These are phyloP conservation scores for Lantana camara DNA, from an alignment of 257 asterid species.

Conservation along the genomic window DNA sequence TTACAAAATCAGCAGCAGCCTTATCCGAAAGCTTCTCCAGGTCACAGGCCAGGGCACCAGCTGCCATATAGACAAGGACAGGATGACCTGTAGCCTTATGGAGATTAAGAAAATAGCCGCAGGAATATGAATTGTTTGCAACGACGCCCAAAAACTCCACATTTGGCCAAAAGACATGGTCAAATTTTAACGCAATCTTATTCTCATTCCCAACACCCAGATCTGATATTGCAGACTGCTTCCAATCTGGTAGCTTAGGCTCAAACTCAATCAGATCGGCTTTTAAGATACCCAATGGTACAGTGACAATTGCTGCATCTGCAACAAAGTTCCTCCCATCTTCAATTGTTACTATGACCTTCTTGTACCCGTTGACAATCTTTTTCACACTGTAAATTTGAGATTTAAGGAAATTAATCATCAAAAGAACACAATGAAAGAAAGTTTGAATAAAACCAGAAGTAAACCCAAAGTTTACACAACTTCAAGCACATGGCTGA, in stretches of 20 bases:
- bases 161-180: slow-evolving; percentile 88
- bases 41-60: slow-evolving; percentile 88
- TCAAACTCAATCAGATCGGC: slow-evolving; percentile 76
- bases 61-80: slow-evolving; percentile 96
- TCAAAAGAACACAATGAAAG: slow-evolving; percentile 11
- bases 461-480: too few relatives aligned
- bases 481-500: too few relatives aligned
- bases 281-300: slow-evolving; percentile 89
- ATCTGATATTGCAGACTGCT: slow-evolving; percentile 81
- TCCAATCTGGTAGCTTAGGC: slow-evolving; percentile 95
- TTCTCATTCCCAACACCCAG: slow-evolving; percentile 97
- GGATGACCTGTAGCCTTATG: slow-evolving; percentile 95
- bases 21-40: slow-evolving; percentile 90
- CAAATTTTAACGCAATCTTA: slow-evolving; percentile 80
- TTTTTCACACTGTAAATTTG: slow-evolving; percentile 60
- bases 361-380: slow-evolving; percentile 63
- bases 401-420: slow-evolving; percentile 17
- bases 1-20: slow-evolving; percentile 69
- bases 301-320: slow-evolving; percentile 88
- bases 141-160: slow-evolving; percentile 85
- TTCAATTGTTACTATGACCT: slow-evolving; percentile 70
- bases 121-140: slow-evolving; percentile 81
- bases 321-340: slow-evolving; percentile 81
- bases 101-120: slow-evolving; percentile 95
- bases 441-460: neutral